Base-by-base conservation (phyloP, 2,329 filamentous ascomycete genomes). In the Colletotrichum sojae region DNA sequence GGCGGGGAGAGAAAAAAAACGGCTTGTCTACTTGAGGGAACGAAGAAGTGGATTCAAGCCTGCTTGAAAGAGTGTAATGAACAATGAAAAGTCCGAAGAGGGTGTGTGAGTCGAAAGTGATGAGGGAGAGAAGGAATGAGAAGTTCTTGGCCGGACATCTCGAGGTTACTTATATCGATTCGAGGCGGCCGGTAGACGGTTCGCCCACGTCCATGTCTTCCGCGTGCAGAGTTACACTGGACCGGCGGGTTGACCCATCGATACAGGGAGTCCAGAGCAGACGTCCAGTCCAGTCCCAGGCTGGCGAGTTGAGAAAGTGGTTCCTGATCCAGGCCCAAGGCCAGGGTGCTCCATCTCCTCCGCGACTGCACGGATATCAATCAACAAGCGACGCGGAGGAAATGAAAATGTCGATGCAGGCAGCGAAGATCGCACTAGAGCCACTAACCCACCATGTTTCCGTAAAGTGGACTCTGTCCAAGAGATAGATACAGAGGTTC, bases 311-410 rank as follows among this genome's bases (percentile, higher is more conserved):
- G 36, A 48, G 40, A 48, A 4, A 25, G 20, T 52, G 53, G 27
- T 25, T 36, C 31, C 27, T 46, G 22, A 46, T 6, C 8, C 18
- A 6, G 25, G 45, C 31, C 3, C 58, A 45, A 67, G 58, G 31
- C 20, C 43, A 48, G 40, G 55, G 51, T 6, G 60, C 40, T 55
- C 54, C 54, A 60, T 43, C 8, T 54, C 54, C 61, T 69, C 66
- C 49, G 61, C 62, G 31, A n/a, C 51, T 20, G 52, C 45, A 51
- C 59, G 18, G 59, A 27, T 45, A 45, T 69, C 55, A 69, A 69
- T 69, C 55, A 69, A 69, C 12, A 69, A 43, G 66, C 66, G 62
- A 69, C 66, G 66, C 66, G 62, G 66, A 66, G 66, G 66, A 69
- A 66, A 69, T 69, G 62, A 69, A 52, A 60, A 22, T 31, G 66